These are phyloP conservation scores for Sclerotinia trifoliorum DNA, from an alignment of 2,329 filamentous ascomycete species.

Conservation along the genomic window DNA sequence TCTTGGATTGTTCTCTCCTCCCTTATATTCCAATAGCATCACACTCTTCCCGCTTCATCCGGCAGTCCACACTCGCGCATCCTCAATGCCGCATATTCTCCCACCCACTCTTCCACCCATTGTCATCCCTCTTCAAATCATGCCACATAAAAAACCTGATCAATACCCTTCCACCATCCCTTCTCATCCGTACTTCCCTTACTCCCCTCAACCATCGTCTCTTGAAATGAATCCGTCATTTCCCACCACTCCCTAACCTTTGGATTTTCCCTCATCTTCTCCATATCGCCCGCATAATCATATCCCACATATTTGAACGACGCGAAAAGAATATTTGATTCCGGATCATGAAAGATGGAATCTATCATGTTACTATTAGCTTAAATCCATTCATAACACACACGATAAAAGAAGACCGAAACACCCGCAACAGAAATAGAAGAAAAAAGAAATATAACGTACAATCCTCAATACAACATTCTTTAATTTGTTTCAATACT, in stretches of 20 bases:
- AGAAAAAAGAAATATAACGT: slow-evolving; percentile 35
- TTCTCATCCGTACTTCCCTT: slow-evolving; percentile 57
- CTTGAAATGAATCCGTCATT: slow-evolving; percentile 77
- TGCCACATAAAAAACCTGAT: slow-evolving; percentile 66
- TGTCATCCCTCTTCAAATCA: slow-evolving; percentile 38
- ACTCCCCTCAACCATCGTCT: slow-evolving; percentile 59
- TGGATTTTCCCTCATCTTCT: slow-evolving; percentile 68
- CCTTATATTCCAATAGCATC: no score
- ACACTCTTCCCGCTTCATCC: no score
- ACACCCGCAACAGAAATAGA: not conserved
- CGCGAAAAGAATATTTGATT: slow-evolving; percentile 65
- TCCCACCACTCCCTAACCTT: slow-evolving; percentile 77
- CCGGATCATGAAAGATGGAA: slow-evolving; percentile 69
- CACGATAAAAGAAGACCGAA: not conserved
- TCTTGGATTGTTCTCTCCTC: not conserved
- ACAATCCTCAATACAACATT: slow-evolving; percentile 74
- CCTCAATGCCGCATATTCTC: no score
- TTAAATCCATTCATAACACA: not conserved
- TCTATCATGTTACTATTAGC: slow-evolving; percentile 47
- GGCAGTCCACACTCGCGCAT: not conserved
- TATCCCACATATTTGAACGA: slow-evolving; percentile 77
- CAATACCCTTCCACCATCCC: slow-evolving; percentile 67
- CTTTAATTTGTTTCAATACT: slow-evolving; percentile 71
- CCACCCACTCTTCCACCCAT: no score
- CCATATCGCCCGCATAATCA: slow-evolving; percentile 73